Evolutionary conservation across 768 basidiomycete genomes (phyloP).

Genomic region (Hortiboletus campestris): DNA sequence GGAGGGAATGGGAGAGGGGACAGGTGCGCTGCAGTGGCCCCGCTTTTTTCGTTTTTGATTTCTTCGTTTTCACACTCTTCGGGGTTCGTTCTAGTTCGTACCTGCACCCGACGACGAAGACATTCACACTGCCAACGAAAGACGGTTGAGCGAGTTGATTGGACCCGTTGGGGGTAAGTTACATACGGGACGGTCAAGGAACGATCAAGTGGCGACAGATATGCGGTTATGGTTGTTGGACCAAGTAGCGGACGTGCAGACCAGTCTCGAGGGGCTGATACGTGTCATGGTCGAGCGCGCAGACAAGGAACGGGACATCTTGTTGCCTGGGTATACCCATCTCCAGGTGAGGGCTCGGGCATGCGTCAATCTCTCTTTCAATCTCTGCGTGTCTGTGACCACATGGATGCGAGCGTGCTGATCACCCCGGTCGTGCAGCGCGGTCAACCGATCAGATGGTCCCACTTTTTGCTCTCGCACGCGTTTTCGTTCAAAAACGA

Average conservation of each 20-base stretch:
- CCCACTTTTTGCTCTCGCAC: slow-evolving; percentile 93
- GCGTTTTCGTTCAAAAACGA: slow-evolving; percentile 92
- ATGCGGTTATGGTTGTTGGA: slow-evolving; percentile 95
- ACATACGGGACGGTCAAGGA: slow-evolving; percentile 95
- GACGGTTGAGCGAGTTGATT: slow-evolving; percentile 89
- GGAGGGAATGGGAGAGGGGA: slow-evolving; percentile 81
- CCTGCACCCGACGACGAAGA: slow-evolving; percentile 91
- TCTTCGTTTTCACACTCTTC: neutral
- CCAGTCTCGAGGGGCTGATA: slow-evolving; percentile 72
- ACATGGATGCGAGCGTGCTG: neutral
- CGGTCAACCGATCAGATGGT: slow-evolving; percentile 98
- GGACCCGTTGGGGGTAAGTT: slow-evolving; percentile 92
- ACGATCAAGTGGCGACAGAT: slow-evolving; percentile 98
- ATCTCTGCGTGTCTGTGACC: neutral
- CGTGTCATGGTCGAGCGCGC: slow-evolving; percentile 90
- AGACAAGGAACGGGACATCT: slow-evolving; percentile 85
- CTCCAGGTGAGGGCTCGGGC: slow-evolving; percentile 62
- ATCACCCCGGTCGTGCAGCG: slow-evolving; percentile 52
- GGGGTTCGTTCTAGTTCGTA: slow-evolving; percentile 53
- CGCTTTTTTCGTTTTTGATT: no score
- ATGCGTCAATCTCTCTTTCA: neutral
- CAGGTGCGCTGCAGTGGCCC: slow-evolving; percentile 40
- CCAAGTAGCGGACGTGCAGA: slow-evolving; percentile 65
- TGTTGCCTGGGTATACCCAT: slow-evolving; percentile 97
- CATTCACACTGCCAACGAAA: slow-evolving; percentile 98